These are phyloP conservation scores for Pestalotiopsis sp. DNA, from an alignment of 2,329 filamentous ascomycete species.

Conservation along the genomic window DNA sequence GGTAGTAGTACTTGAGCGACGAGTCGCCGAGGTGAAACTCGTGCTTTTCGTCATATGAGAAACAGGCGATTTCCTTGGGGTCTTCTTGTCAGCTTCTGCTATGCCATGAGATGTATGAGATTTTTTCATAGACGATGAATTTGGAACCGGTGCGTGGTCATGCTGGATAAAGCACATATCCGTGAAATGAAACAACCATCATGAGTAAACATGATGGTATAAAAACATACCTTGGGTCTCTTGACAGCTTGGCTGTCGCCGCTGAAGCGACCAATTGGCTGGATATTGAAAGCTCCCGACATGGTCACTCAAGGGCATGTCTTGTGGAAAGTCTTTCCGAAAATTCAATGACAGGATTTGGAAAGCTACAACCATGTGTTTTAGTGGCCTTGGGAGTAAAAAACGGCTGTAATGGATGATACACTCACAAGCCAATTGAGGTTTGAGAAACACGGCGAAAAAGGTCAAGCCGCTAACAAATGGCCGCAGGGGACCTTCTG, in stretches of 20 bases:
- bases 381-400: neutral
- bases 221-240: slow-evolving; percentile 65
- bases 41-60: slow-evolving; percentile 90
- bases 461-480: neutral
- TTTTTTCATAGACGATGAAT: neutral
- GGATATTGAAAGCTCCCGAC: slow-evolving; percentile 58
- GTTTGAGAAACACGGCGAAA: neutral
- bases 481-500: neutral
- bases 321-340: neutral
- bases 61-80: slow-evolving; percentile 81
- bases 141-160: neutral
- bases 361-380: neutral
- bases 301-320: slow-evolving; percentile 15
- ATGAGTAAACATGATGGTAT: neutral
- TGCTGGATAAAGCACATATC: neutral
- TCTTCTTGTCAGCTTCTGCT: neutral
- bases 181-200: neutral
- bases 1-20: slow-evolving; percentile 87
- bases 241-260: slow-evolving; percentile 72
- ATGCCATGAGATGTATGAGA: neutral
- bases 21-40: slow-evolving; percentile 75
- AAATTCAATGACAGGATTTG: neutral
- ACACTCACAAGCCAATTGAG: neutral
- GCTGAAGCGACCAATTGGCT: slow-evolving; percentile 70
- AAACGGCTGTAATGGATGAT: neutral